A percentile compares a stretch with the other conserved stretches of the same genome.
phyloP scores from a whole-genome alignment of 2,329 filamentous ascomycete species.

The Tolypocladium ovalisporum region DNA sequence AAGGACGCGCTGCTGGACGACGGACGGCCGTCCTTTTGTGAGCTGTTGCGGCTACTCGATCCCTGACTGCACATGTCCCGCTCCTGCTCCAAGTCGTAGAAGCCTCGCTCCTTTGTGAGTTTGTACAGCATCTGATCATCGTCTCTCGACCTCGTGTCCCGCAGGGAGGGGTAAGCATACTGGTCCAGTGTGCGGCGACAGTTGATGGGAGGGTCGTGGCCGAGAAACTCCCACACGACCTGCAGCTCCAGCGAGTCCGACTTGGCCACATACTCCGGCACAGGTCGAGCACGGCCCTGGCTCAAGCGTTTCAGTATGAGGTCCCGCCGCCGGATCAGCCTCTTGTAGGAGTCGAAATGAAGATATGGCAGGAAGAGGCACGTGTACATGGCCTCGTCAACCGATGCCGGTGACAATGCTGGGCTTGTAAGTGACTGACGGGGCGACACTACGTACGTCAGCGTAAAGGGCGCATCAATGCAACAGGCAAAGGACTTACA shows the following conservation, averaged over 20 bases:
- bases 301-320: constrained; percentile 39
- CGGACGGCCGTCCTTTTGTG: constrained; percentile 14
- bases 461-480: neutral
- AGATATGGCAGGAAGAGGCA: constrained; percentile 48
- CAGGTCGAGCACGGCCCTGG: constrained; percentile 44
- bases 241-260: constrained; percentile 45
- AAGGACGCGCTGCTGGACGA: constrained; percentile 9
- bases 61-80: constrained; percentile 15
- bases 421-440: constrained; percentile 18
- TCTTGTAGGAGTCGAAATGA: constrained; percentile 53
- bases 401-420: constrained; percentile 16
- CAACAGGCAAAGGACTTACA: constrained; percentile 11
- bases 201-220: constrained; percentile 50
- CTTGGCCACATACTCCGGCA: constrained; percentile 41
- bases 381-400: constrained; percentile 24
- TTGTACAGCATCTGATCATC: constrained; percentile 61
- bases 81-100: constrained; percentile 9
- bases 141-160: constrained; percentile 49
- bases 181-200: constrained; percentile 52
- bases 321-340: constrained; percentile 43
- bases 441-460: constrained; percentile 20
- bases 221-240: constrained; percentile 53
- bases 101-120: constrained; percentile 39
- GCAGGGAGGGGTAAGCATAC: constrained; percentile 50
- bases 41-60: constrained; percentile 16